Base-by-base conservation (phyloP, 305 asterid species). In the Fraxinus baroniana region DNA sequence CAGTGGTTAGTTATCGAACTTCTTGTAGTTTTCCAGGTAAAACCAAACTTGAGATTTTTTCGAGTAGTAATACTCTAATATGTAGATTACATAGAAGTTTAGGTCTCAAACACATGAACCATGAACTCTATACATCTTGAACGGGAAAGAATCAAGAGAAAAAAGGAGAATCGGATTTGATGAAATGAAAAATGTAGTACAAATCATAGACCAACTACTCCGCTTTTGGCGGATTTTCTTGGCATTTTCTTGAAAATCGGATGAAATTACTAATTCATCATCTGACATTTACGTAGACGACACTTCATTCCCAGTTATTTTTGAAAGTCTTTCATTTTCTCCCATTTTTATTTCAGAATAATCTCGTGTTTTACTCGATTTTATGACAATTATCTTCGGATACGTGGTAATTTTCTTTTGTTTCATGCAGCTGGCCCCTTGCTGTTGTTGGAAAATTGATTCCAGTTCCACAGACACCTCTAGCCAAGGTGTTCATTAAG, bases 381-480 rank as follows among this genome's bases (percentile, higher is more conserved):
- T 33, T 13, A 37, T 75, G 41, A 32, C 17, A 28, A 17, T 80
- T 8, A 70, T 71, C 49, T 44, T 13, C 7, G 64, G 39, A 28
- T 68, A 68, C 17, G 39, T 28, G 39, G 75, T 36, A 37, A 3
- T 18, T 18, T 30, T 68, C 64, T 77, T 22, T 77, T 76, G 60
- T 39, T 78, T 85, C 46, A 76, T 88, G 76, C 95, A 94, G 99
- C 84, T 95, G 98, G 99, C 99, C 98, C 76, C 97, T 95, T 74
- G 99, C 97, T 35, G 66, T 88, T 74, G 90, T 89, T 5, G 98
- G 98, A 41, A 95, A 95, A 86, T 76, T 89, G 82, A 91, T 94
- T 79, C 97, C 97, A 70, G 98, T 95, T 78, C 98, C 99, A 7
- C 83, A 92, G 89, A 93, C 94, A 15, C 99, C 97, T 71, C 85